These are phyloP conservation scores for Colletotrichum aenigma DNA, from an alignment of 2,329 filamentous ascomycete genomes.

Conservation along the genomic window DNA sequence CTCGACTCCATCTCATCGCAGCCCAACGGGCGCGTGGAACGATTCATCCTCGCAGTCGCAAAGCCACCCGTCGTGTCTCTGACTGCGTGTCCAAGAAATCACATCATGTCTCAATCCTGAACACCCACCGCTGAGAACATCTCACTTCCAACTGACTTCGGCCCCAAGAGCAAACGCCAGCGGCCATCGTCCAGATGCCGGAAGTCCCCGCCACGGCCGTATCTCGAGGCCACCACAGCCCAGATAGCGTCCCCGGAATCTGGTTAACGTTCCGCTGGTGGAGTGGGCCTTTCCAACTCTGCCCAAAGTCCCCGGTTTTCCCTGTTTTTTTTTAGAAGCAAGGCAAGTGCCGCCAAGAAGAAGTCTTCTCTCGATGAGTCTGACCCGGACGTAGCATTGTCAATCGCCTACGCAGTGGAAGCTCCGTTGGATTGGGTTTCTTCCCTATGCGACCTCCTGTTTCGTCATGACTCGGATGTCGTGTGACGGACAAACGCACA, in stretches of 20 bases:
- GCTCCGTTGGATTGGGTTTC: background rate
- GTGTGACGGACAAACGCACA: background rate
- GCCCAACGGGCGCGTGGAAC: background rate
- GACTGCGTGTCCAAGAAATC: background rate
- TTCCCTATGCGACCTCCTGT: background rate
- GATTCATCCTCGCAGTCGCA: background rate
- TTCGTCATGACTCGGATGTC: background rate
- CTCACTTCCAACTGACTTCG: background rate
- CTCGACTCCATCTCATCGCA: background rate
- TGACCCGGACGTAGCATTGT: background rate
- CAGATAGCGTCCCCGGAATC: conserved; percentile 7
- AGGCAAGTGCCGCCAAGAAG: too few relatives aligned
- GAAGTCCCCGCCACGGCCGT: background rate
- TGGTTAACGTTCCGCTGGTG: background rate
- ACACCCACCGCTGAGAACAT: background rate
- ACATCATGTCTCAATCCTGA: background rate
- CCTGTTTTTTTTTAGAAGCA: background rate
- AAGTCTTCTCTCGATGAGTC: background rate
- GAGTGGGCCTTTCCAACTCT: background rate
- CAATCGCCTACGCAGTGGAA: background rate
- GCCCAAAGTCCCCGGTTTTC: background rate
- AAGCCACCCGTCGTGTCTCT: background rate
- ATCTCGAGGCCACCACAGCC: background rate
- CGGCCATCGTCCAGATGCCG: background rate
- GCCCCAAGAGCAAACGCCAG: background rate